Conservation (phyloP, 108 stramenopile genomes). For the Nitzschia putrida region DNA sequence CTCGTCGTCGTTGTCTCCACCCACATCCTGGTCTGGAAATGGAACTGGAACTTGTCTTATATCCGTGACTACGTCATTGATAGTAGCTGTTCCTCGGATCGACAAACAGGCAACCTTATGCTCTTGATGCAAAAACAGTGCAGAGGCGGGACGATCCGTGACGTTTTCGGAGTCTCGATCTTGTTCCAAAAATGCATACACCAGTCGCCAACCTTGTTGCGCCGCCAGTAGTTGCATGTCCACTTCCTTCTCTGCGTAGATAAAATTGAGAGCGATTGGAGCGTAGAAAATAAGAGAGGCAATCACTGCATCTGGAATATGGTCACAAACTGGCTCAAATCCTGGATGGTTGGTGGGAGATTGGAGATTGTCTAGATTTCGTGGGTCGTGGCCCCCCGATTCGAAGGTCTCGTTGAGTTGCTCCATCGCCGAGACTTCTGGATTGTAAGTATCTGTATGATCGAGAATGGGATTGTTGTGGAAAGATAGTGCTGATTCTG, state of each 20-base stretch:
- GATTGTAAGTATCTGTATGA: constrained; percentile 34
- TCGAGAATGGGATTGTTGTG: constrained; percentile 32
- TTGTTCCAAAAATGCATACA: constrained; percentile 82
- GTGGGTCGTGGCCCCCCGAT: neutral
- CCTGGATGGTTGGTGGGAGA: constrained; percentile 3
- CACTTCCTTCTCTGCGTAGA: constrained; percentile 85
- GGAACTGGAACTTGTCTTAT: constrained; percentile 87
- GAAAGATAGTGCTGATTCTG: constrained; percentile 26
- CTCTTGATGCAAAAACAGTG: constrained; percentile 72
- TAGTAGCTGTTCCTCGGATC: constrained; percentile 89
- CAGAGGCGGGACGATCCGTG: constrained; percentile 71
- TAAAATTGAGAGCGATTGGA: constrained; percentile 87
- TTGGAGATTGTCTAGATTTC: neutral
- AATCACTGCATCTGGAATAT: constrained; percentile 59
- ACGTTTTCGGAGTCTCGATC: constrained; percentile 34
- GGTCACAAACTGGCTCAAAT: constrained; percentile 71
- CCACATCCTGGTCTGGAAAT: constrained; percentile 65
- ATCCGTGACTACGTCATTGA: constrained; percentile 96
- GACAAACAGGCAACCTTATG: constrained; percentile 74
- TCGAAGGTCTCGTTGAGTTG: constrained; percentile 16
- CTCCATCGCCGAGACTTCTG: constrained; percentile 15
- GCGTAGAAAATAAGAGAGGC: constrained; percentile 80
- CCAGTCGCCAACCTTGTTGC: constrained; percentile 85
- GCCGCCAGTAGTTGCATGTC: constrained; percentile 91
- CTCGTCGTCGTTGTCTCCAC: constrained; percentile 52